These are phyloP conservation scores for Neurospora intermedia DNA, from an alignment of 495 filamentous ascomycete species.

Conservation along the genomic window DNA sequence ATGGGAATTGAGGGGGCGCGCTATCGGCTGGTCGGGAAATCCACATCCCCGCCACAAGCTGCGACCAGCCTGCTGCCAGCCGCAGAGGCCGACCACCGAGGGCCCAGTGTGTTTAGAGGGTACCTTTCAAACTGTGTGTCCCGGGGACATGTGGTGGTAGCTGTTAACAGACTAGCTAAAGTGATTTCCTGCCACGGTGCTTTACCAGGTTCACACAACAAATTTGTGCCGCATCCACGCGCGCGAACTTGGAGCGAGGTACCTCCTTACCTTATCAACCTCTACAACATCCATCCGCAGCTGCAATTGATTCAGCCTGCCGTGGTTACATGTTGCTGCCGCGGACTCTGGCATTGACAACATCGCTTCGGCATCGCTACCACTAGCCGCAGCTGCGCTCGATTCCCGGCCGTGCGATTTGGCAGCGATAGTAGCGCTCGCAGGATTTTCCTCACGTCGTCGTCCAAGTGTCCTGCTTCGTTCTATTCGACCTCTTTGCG, in stretches of 20 bases:
- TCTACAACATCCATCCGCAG: not conserved
- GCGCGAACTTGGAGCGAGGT: not conserved
- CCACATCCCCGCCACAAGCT: not conserved
- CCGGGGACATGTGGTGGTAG: not conserved
- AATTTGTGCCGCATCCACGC: not conserved
- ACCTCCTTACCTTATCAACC: not conserved
- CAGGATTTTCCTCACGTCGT: not conserved
- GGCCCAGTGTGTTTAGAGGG: not conserved
- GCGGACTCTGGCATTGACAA: not conserved
- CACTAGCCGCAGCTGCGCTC: not conserved
- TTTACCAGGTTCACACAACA: not conserved
- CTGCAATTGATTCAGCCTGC: not conserved
- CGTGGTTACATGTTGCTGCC: not conserved
- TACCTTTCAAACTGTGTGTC: not conserved
- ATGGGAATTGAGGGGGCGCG: not conserved
- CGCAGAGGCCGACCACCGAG: not conserved
- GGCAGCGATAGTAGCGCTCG: not conserved
- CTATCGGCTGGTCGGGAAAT: not conserved
- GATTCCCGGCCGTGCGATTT: not conserved
- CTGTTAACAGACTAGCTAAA: not conserved
- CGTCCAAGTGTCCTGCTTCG: not conserved
- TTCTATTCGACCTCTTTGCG: not conserved
- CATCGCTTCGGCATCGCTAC: not conserved
- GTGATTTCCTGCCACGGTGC: not conserved
- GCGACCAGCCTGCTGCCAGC: not conserved